These are phyloP conservation scores for Dictyostelium brefeldianum DNA, from an alignment of 78 protist species.

Conservation along the genomic window DNA sequence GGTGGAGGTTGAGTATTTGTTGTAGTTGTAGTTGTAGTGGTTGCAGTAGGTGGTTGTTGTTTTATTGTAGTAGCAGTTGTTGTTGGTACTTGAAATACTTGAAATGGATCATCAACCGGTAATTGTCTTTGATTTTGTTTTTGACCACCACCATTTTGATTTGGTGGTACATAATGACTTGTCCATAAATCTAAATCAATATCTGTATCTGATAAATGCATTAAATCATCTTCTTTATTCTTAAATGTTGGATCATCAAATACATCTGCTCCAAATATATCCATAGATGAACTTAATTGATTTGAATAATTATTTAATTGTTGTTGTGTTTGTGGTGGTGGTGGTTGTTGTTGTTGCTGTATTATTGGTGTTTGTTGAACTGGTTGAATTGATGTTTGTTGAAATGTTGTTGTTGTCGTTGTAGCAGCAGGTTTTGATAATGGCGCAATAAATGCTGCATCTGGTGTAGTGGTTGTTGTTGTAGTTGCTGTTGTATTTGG, in stretches of 20 bases:
- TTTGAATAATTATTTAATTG: neutral
- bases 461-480: neutral
- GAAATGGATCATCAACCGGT: neutral
- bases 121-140: neutral
- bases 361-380: neutral
- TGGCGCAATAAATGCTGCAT: neutral
- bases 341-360: slow-evolving; percentile 1
- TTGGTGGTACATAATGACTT: slow-evolving; percentile 46
- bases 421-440: neutral
- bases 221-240: slow-evolving; percentile 74
- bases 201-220: slow-evolving; percentile 78
- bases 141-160: neutral
- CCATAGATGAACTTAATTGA: slow-evolving; percentile 44
- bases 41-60: neutral
- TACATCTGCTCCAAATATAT: slow-evolving; percentile 61
- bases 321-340: neutral
- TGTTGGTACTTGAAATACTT: slow-evolving; percentile 5
- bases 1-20: neutral
- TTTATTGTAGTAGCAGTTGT: neutral
- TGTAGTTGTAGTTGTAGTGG: neutral
- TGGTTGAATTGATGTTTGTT: neutral
- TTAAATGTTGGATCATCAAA: neutral
- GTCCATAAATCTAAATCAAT: slow-evolving; percentile 74
- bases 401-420: neutral
- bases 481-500: neutral